These are phyloP conservation scores for Camptophora hylomeconis DNA, from an alignment of 2,329 filamentous ascomycete species.

Conservation along the genomic window DNA sequence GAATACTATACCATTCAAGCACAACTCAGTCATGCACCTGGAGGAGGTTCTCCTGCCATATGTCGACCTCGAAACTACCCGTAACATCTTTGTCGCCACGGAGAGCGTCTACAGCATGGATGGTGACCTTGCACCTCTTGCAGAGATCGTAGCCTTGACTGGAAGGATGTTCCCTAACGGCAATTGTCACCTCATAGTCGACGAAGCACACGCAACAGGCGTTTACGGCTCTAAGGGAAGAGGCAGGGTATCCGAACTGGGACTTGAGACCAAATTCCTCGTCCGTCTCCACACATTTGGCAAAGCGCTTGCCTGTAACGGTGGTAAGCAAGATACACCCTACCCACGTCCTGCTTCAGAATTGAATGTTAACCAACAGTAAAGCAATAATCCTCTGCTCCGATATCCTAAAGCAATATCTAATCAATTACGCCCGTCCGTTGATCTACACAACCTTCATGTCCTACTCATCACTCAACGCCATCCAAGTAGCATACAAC, in stretches of 20 bases:
- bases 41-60: slow-evolving; percentile 22
- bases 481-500: slow-evolving; percentile 45
- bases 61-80: not conserved
- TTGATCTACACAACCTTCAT: slow-evolving; percentile 64
- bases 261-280: slow-evolving; percentile 37
- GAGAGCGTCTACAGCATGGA: slow-evolving; percentile 76
- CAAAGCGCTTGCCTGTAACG: slow-evolving; percentile 47
- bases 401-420: slow-evolving; percentile 44
- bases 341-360: not conserved
- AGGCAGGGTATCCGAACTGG: slow-evolving; percentile 38
- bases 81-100: slow-evolving; percentile 53
- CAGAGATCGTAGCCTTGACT: slow-evolving; percentile 45
- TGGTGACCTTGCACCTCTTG: slow-evolving; percentile 56
- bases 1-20: slow-evolving; percentile 30
- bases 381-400: slow-evolving; percentile 51
- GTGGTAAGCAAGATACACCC: slow-evolving; percentile 36
- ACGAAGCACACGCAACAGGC: slow-evolving; percentile 44
- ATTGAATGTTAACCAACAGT: slow-evolving; percentile 16
- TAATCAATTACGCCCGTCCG: slow-evolving; percentile 64
- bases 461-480: slow-evolving; percentile 46
- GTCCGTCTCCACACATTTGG: slow-evolving; percentile 39
- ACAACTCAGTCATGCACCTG: slow-evolving; percentile 32
- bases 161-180: slow-evolving; percentile 41
- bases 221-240: slow-evolving; percentile 36
- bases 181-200: slow-evolving; percentile 44